Evolutionary conservation across 768 basidiomycete species (phyloP), one percentile per base, ranked within the genome.

Genomic region (Serendipita sp.): DNA sequence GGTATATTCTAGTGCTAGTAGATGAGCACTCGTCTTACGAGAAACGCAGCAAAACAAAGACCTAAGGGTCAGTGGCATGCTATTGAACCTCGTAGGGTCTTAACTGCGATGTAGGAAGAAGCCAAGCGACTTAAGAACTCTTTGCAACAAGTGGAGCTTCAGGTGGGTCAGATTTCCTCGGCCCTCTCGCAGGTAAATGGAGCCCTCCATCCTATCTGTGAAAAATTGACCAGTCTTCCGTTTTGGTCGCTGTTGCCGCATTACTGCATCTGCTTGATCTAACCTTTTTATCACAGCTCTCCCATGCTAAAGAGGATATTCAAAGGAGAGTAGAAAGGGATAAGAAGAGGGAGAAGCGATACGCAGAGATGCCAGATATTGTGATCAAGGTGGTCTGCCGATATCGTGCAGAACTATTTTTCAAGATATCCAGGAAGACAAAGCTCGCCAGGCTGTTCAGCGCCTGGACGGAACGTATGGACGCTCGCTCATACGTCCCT

Each of bases 381-480:
- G 85, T 91, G 60, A 83, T 92, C 74, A 91, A 90, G 71, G 88
- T 93, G 66, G 77, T 86, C 58, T 92, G 90, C 72, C 85, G 86
- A 67, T 91, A 91, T 71, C 86, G 90, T 48, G 88, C 90, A 3
- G 90, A 93, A 69, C 79, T 93, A 43, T 90, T 88, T 76, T 93
- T 93, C 81, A 92, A 90, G 73, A 89, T 93, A 66, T 88, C 88
- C 7, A 85, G 90, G 71, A 91, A 91, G 74, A 90, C 88, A 28
- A 91, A 90, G 70, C 77, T 93, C 34, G 83, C 84, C 62, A 80
- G 86, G 62, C 77, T 92, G 62, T 90, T 92, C 72, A 85, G 83
- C 68, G 86, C 89, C 31, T 92, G 90, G 89, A 89, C 88, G 28
- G 87, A 88, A 60, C 79, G 90, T 65, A 93, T 93, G 90, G 89